These are phyloP conservation scores for Aspergillus costaricaensis DNA, from an alignment of 2,329 filamentous ascomycete species.

Conservation along the genomic window DNA sequence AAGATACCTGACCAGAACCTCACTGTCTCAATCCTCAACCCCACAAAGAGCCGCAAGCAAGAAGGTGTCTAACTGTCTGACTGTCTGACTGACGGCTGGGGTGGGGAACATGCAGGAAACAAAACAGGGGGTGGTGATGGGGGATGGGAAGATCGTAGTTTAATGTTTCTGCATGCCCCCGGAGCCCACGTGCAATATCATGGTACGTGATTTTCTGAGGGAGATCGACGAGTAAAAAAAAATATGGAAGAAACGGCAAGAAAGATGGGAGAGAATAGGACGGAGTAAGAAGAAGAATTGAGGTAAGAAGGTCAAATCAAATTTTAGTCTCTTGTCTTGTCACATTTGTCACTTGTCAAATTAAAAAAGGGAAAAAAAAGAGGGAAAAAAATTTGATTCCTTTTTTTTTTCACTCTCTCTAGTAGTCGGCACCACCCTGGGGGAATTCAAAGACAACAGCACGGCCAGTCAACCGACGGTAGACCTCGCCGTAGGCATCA, in stretches of 20 bases:
- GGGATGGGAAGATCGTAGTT: background rate
- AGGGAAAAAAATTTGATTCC: slow-evolving; percentile 22
- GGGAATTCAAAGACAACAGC: slow-evolving; percentile 98
- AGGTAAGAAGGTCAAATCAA: background rate
- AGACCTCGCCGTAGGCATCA: slow-evolving; percentile 99
- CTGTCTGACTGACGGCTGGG: background rate
- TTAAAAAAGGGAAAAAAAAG: slow-evolving; percentile 14
- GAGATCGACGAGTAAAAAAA: background rate
- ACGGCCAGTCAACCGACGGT: slow-evolving; percentile 96
- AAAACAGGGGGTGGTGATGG: background rate
- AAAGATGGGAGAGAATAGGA: background rate
- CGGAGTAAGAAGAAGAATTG: background rate
- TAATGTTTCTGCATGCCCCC: background rate
- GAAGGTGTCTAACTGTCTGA: background rate
- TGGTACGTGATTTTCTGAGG: no score
- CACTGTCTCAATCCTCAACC: background rate
- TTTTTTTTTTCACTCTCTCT: slow-evolving; percentile 47
- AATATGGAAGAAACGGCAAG: background rate
- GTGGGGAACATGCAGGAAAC: background rate
- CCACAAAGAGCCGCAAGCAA: background rate
- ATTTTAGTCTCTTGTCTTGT: slow-evolving; percentile 1
- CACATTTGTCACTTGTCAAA: background rate
- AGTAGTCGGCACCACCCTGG: slow-evolving; percentile 80
- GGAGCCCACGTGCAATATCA: no score
- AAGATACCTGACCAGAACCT: background rate